Evolutionary conservation across 306 rosid species (phyloP).

Genomic region (Vicia villosa): DNA sequence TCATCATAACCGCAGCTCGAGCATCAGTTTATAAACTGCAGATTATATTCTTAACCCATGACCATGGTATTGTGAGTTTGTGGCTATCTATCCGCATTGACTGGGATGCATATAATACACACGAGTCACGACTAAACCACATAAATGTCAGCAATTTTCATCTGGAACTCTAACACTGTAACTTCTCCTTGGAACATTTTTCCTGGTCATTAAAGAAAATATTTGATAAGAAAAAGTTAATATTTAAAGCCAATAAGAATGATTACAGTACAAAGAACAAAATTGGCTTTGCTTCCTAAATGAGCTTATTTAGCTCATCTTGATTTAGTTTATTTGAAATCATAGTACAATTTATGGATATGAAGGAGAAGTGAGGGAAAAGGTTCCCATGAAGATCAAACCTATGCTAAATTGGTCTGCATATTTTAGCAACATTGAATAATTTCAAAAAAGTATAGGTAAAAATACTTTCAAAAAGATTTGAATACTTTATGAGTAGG

Average conservation of each 20-base stretch:
- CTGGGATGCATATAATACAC: background rate
- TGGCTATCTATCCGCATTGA: background rate
- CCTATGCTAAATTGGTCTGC: background rate
- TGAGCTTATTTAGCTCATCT: background rate
- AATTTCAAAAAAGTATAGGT: no score
- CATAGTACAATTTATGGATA: background rate
- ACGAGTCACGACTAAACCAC: slow-evolving; percentile 31
- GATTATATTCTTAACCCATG: background rate
- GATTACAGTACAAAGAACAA: background rate
- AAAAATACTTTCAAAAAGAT: no score
- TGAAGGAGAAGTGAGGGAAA: background rate
- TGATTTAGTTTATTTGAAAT: background rate
- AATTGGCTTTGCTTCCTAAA: background rate
- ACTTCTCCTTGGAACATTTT: slow-evolving; percentile 60
- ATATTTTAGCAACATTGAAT: background rate
- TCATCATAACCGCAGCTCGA: background rate
- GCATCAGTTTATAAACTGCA: slow-evolving; percentile 17
- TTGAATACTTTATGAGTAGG: no score
- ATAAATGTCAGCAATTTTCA: slow-evolving; percentile 33
- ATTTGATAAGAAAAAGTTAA: background rate
- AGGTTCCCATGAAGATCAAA: background rate
- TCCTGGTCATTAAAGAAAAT: slow-evolving; percentile 56
- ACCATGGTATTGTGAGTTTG: background rate
- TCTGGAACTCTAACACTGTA: slow-evolving; percentile 37
- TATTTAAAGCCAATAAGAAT: slow-evolving; percentile 14